Percentiles rank a stretch among this genome's conserved stretches.
Evolutionary conservation across 1,139 yeast genomes (phyloP).

Genomic region (Saccharomycopsis phalli): DNA sequence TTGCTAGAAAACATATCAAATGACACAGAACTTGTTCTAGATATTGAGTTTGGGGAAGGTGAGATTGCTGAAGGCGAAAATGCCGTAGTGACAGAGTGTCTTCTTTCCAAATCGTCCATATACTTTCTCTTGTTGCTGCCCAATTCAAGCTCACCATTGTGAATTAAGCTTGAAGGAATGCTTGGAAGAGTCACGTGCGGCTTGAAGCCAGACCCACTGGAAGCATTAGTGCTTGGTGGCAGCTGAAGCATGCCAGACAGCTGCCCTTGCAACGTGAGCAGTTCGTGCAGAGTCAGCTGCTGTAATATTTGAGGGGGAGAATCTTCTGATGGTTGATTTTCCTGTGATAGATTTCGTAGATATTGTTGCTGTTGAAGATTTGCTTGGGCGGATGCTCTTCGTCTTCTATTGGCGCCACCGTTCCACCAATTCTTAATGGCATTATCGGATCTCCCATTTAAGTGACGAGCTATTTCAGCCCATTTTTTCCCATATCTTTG

Average conservation of each 20-base stretch:
- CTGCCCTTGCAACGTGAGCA: constrained; percentile 18
- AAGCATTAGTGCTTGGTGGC: constrained; percentile 1
- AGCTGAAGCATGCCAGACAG: constrained; percentile 12
- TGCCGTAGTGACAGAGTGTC: constrained; percentile 19
- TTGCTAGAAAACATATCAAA: constrained; percentile 14
- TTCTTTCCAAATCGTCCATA: constrained; percentile 3
- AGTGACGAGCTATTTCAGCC: constrained; percentile 89
- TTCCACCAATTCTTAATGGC: constrained; percentile 97
- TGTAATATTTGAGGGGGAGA: constrained; percentile 8
- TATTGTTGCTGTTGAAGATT: constrained; percentile 19
- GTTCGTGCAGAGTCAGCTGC: constrained; percentile 17
- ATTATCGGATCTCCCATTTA: constrained; percentile 81
- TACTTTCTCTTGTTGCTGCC: background rate
- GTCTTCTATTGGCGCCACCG: constrained; percentile 77
- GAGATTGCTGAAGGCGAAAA: constrained; percentile 3
- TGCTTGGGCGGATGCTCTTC: constrained; percentile 37
- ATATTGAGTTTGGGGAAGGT: constrained; percentile 15
- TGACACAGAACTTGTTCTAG: constrained; percentile 14
- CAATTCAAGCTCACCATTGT: background rate
- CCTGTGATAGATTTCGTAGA: constrained; percentile 12
- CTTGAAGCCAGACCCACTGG: constrained; percentile 1
- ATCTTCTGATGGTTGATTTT: constrained; percentile 16
- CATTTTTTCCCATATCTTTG: constrained; percentile 78
- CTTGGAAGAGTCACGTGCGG: background rate
- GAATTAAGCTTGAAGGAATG: background rate